phyloP scores from a whole-genome alignment of 352 stramenopile species.

The Globisporangium megalacanthum region DNA sequence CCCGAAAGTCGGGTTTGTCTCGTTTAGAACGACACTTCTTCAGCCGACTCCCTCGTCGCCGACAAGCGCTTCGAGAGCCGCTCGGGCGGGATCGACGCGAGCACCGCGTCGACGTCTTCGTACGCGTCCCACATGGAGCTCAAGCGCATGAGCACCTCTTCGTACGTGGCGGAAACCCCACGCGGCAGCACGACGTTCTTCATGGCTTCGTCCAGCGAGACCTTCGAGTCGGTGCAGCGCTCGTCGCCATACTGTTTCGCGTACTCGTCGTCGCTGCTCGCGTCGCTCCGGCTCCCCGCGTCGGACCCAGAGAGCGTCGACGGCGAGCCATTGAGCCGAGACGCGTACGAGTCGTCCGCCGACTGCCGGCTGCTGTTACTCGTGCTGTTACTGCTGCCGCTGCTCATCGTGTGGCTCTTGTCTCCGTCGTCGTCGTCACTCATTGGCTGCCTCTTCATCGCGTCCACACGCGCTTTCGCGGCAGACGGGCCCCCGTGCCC shows the following conservation, averaged over 20 bases:
- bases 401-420: slow-evolving; percentile 14
- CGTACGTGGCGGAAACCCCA: slow-evolving; percentile 47
- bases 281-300: slow-evolving; percentile 16
- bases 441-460: not conserved
- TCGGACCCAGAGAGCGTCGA: slow-evolving; percentile 36
- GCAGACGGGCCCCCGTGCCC: not conserved
- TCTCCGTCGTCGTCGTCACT: slow-evolving; percentile 1
- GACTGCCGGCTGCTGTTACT: slow-evolving; percentile 18
- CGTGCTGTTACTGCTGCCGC: slow-evolving; percentile 1
- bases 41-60: slow-evolving; percentile 14
- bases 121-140: slow-evolving; percentile 80
- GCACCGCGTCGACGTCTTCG: slow-evolving; percentile 43
- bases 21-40: slow-evolving; percentile 15
- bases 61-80: slow-evolving; percentile 43
- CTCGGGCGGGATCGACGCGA: slow-evolving; percentile 40
- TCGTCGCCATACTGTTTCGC: slow-evolving; percentile 49
- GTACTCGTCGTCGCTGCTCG: slow-evolving; percentile 27
- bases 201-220: slow-evolving; percentile 68
- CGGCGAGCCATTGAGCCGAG: slow-evolving; percentile 28
- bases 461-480: not conserved
- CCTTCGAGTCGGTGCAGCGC: slow-evolving; percentile 56
- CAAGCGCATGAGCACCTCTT: slow-evolving; percentile 71
- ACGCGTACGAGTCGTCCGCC: slow-evolving; percentile 53
- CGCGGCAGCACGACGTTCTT: slow-evolving; percentile 71
- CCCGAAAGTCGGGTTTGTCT: too few species aligned